Conservation (phyloP, 108 stramenopile genomes). For the Chaetoceros tenuissimus region DNA sequence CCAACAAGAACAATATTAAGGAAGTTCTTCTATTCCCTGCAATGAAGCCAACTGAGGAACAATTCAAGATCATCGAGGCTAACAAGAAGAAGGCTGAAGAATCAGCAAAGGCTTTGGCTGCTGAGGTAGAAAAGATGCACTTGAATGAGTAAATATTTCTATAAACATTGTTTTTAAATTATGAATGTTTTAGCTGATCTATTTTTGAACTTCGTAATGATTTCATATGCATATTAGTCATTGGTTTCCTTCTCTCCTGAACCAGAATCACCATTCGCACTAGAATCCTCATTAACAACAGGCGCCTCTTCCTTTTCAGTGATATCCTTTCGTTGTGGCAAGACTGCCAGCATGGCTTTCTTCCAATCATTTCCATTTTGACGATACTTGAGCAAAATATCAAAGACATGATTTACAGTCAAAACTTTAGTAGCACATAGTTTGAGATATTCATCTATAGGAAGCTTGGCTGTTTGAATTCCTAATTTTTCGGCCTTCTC, state of each 20-base stretch:
- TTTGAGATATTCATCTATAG: conserved; percentile 45
- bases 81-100: conserved; percentile 31
- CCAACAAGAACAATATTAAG: conserved; percentile 99
- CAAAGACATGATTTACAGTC: conserved; percentile 81
- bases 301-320: conserved; percentile 3
- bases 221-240: no score
- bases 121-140: neutral
- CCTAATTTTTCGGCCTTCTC: conserved; percentile 52
- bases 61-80: conserved; percentile 55
- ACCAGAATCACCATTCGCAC: no score
- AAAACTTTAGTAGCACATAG: conserved; percentile 53
- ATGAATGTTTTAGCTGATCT: no score
- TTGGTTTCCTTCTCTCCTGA: no score
- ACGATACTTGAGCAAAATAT: conserved; percentile 59
- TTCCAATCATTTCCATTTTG: conserved; percentile 65
- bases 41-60: conserved; percentile 96
- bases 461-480: conserved; percentile 61
- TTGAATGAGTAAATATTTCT: neutral
- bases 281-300: no score
- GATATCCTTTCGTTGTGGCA: conserved; percentile 59
- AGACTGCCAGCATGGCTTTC: conserved; percentile 42
- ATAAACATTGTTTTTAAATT: neutral
- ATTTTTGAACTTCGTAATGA: no score
- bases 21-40: conserved; percentile 99
- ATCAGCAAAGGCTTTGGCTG: neutral